Base-by-base conservation (phyloP, 2,329 filamentous ascomycete species). In the Fusarium proliferatum region DNA sequence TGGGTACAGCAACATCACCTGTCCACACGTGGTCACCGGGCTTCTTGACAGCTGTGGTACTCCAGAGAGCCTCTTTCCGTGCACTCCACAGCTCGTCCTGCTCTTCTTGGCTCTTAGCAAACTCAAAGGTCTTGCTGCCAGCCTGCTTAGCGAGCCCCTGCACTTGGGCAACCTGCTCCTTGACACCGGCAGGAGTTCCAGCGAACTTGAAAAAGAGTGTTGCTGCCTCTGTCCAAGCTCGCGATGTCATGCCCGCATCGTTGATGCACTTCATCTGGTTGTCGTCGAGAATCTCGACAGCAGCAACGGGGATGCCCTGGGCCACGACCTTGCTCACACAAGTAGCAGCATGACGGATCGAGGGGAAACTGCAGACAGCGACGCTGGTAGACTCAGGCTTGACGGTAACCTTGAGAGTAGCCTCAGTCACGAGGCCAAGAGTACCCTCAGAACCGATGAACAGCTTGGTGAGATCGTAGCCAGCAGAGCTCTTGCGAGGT, bases 371-470 rank as follows among this genome's bases (percentile, higher is more conserved):
- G 53, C 88, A 90, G 21, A 97, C 93, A 8, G 95, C 95, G 6
- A 97, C 95, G 70, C 89, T 94, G 55, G 93, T 93, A 69, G 91
- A 92, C 74, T 92, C 90, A 2, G 95, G 95, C 80, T 92, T 92
- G 30, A 94, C 92, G 0, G 94, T 94, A 46, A 98, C 86, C 84
- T 97, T 97, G 76, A 98, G 86, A 6, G 92, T 95, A 9, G 95
- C 95, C 85, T 98, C 95, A 0, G 95, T 97, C 43, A 97, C 93
- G 17, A 98, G 89, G 13, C 95, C 95, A 3, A 98, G 89, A 2
- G 95, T 98, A 53, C 95, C 95, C 85, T 98, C 95, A 76, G 92
- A 95, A 51, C 95, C 95, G 81, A 97, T 93, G 82, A 97, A 96
- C 67, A 97, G 88, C 78, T 92, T 92, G 4, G 94, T 97, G 58